Conservation (phyloP, 768 basidiomycete species). For the Leucocoprinus sp. region DNA sequence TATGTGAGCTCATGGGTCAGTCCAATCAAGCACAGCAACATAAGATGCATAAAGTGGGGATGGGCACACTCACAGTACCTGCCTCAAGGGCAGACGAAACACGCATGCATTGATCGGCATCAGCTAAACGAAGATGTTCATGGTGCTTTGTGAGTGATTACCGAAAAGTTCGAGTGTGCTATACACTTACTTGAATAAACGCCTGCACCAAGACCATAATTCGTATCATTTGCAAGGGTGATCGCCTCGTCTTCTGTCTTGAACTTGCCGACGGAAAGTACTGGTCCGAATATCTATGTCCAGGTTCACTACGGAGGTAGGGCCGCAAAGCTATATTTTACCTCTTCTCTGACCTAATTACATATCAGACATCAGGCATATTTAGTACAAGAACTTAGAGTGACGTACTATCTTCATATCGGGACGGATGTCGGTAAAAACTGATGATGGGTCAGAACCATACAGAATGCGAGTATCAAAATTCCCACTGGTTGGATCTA, state of each 20-base stretch:
- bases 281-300: conserved; percentile 86
- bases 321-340: conserved; percentile 21
- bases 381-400: conserved; percentile 6
- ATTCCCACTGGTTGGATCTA: conserved; percentile 79
- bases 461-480: neutral
- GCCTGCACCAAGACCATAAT: conserved; percentile 88
- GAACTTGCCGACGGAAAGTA: conserved; percentile 77
- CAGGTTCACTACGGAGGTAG: conserved; percentile 9
- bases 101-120: conserved; percentile 84
- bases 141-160: conserved; percentile 2
- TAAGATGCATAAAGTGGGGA: too few species aligned
- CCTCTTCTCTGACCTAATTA: conserved; percentile 65
- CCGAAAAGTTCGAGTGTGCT: neutral
- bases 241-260: conserved; percentile 84
- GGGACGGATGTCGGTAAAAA: conserved; percentile 72
- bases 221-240: conserved; percentile 76
- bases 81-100: conserved; percentile 83
- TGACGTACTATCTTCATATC: conserved; percentile 78
- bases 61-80: conserved; percentile 74
- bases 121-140: conserved; percentile 32
- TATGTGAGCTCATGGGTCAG: conserved; percentile 19
- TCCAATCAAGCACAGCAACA: neutral
- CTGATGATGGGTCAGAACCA: conserved; percentile 26
- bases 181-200: conserved; percentile 68
- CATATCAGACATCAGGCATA: conserved; percentile 4